Conservation (phyloP, 192 early-diverging fungal species). For the Coemansia sp. region DNA sequence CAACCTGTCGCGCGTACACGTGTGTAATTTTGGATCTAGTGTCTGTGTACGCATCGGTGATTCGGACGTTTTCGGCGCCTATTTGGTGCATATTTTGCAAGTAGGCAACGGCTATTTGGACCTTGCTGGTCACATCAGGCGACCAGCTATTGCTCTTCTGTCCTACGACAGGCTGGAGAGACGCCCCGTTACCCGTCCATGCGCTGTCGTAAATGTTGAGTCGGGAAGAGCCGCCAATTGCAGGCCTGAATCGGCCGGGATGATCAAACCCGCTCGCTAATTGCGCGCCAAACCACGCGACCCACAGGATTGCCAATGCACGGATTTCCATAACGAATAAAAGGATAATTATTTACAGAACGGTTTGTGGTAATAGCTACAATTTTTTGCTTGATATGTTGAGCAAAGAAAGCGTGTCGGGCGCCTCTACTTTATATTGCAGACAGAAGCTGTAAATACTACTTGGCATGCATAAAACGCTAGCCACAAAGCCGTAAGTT, state of each 20-base stretch:
- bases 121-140: neutral
- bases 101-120: conserved; percentile 8
- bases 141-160: neutral
- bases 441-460: neutral
- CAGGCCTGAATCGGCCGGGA: neutral
- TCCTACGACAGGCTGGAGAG: neutral
- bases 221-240: neutral
- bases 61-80: conserved; percentile 20
- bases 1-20: conserved; percentile 75
- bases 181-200: neutral
- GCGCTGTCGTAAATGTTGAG: neutral
- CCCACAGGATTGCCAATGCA: neutral
- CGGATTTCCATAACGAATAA: neutral
- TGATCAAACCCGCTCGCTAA: neutral
- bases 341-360: too few species aligned
- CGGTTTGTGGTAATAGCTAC: too few species aligned
- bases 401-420: too few species aligned
- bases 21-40: conserved; percentile 78
- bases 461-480: neutral
- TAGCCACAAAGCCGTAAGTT: neutral
- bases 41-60: conserved; percentile 69
- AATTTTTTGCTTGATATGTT: too few species aligned
- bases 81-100: conserved; percentile 13
- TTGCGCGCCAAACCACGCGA: neutral
- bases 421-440: neutral